A percentile compares a stretch with the other conserved stretches of the same genome.
These are phyloP conservation scores for Colletotrichum noveboracense DNA, from an alignment of 2,329 filamentous ascomycete species.

Conservation along the genomic window DNA sequence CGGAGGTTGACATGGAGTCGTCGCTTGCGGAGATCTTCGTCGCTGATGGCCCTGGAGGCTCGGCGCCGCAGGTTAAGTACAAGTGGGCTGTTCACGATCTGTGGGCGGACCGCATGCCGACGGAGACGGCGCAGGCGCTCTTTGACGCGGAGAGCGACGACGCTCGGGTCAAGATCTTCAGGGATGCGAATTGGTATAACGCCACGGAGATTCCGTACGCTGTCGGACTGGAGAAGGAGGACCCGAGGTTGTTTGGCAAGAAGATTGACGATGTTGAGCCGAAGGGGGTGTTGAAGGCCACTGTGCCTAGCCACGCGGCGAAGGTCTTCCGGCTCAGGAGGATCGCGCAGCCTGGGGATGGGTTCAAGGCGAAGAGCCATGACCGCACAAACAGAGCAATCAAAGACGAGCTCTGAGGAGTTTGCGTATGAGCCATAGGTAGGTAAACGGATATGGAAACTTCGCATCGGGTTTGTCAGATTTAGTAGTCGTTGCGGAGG, in stretches of 20 bases:
- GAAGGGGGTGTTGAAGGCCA: conserved; percentile 11
- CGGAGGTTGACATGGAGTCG: conserved; percentile 16
- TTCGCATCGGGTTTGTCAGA: not conserved
- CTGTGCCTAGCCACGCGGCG: conserved; percentile 23
- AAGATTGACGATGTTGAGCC: conserved; percentile 23
- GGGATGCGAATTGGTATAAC: conserved; percentile 23
- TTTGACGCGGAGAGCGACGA: conserved; percentile 9
- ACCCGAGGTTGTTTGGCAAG: conserved; percentile 25
- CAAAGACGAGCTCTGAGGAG: conserved; percentile 20
- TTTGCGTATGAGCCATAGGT: not conserved
- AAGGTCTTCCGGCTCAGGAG: conserved; percentile 23
- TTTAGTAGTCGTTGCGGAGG: not conserved
- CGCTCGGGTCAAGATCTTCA: not conserved
- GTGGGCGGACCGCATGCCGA: conserved; percentile 25
- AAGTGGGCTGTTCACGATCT: conserved; percentile 27
- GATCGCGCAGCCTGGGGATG: conserved; percentile 21
- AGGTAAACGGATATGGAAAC: not conserved
- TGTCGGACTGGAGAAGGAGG: conserved; percentile 21
- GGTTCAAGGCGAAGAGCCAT: conserved; percentile 25
- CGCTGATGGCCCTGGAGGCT: conserved; percentile 25
- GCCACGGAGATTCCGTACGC: conserved; percentile 23
- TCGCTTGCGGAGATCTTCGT: conserved; percentile 26
- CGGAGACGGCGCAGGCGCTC: conserved; percentile 15
- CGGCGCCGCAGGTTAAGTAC: conserved; percentile 21
- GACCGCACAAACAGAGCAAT: conserved; percentile 19